Evolutionary conservation across 116 monocot species (phyloP).

Genomic region (Cymodocea nodosa): DNA sequence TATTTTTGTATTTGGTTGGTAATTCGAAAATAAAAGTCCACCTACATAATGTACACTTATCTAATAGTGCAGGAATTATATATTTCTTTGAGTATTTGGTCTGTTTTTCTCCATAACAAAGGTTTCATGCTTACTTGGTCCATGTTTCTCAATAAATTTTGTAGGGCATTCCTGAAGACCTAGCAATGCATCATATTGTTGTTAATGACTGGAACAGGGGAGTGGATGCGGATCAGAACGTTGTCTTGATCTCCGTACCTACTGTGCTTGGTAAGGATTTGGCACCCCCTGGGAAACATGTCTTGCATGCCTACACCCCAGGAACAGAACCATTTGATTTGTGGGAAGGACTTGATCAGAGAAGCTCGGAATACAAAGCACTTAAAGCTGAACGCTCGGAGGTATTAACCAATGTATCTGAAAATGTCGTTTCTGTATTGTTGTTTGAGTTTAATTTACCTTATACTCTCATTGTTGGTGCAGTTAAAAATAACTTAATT

Average conservation of each 20-base stretch:
- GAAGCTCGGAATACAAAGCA: slow-evolving; percentile 49
- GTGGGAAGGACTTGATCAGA: slow-evolving; percentile 80
- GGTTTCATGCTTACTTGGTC: no score
- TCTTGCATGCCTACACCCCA: slow-evolving; percentile 85
- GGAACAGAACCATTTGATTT: slow-evolving; percentile 76
- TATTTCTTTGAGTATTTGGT: no score
- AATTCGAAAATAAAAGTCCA: no score
- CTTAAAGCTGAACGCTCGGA: slow-evolving; percentile 81
- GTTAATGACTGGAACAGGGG: slow-evolving; percentile 86
- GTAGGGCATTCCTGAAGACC: slow-evolving; percentile 57
- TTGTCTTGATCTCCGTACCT: slow-evolving; percentile 77
- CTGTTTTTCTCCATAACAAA: no score
- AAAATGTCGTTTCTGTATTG: no score
- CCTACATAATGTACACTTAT: no score
- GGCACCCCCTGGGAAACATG: slow-evolving; percentile 83
- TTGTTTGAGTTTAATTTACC: no score
- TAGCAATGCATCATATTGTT: slow-evolving; percentile 88
- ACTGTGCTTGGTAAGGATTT: slow-evolving; percentile 58
- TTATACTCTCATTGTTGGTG: no score
- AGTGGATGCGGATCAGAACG: slow-evolving; percentile 91
- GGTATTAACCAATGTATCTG: slow-evolving; percentile 22
- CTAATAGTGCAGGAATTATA: no score
- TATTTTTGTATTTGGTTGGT: no score
- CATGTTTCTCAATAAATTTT: neutral
- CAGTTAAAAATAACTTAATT: no score